phyloP scores from a whole-genome alignment of 257 asterid species.

The Scutellaria baicalensis region DNA sequence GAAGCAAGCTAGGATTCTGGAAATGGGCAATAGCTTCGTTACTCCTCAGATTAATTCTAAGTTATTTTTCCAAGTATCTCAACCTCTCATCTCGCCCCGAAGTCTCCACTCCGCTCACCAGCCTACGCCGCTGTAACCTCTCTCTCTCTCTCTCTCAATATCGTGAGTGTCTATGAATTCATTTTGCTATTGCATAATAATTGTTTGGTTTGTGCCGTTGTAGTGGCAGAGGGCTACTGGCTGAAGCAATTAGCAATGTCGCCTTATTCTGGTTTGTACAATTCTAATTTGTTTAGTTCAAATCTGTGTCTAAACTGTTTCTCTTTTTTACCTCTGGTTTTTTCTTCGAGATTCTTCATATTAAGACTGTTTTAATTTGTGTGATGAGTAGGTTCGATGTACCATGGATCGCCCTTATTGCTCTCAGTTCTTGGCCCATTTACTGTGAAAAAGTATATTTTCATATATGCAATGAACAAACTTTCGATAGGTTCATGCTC shows the following conservation, averaged over 20 bases:
- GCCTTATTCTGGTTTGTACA: slow-evolving; percentile 76
- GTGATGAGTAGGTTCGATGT: slow-evolving; percentile 75
- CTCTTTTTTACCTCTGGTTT: background rate
- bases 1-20: slow-evolving; percentile 56
- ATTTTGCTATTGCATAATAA: background rate
- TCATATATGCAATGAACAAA: background rate
- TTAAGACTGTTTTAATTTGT: background rate
- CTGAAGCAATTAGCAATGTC: slow-evolving; percentile 76
- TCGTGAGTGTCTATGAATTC: background rate
- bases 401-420: slow-evolving; percentile 89
- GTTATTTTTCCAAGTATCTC: slow-evolving; percentile 60
- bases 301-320: background rate
- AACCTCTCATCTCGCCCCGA: slow-evolving; percentile 90
- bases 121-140: slow-evolving; percentile 77
- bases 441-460: slow-evolving; percentile 46
- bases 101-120: slow-evolving; percentile 94
- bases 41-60: slow-evolving; percentile 54
- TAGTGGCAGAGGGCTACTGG: slow-evolving; percentile 98
- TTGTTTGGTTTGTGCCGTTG: slow-evolving; percentile 2
- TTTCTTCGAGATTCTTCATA: background rate
- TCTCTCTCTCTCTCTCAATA: background rate
- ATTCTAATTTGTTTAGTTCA: background rate
- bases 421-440: slow-evolving; percentile 82
- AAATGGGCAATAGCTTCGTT: slow-evolving; percentile 69
- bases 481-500: background rate